These are phyloP conservation scores for Fraxinus angustifolia DNA, from an alignment of 305 asterid species.

Conservation along the genomic window DNA sequence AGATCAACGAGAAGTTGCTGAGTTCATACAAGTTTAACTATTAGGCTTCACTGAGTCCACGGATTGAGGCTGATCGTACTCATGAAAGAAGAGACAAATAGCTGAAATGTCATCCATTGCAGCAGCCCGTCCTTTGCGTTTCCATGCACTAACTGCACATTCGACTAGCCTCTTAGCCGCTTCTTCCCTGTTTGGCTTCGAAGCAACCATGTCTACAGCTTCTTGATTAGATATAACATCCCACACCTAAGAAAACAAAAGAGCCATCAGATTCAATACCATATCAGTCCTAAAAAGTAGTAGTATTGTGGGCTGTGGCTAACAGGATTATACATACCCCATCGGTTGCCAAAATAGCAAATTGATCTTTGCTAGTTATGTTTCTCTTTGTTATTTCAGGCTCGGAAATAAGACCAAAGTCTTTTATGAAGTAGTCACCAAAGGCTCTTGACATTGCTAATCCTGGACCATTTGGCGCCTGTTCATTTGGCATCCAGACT, in stretches of 20 bases:
- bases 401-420: conserved; percentile 73
- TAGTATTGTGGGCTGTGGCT: background rate
- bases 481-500: conserved; percentile 65
- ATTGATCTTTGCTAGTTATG: conserved; percentile 51
- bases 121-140: conserved; percentile 47
- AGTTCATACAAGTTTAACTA: background rate
- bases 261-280: background rate
- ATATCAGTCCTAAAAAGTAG: background rate
- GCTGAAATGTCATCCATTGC: conserved; percentile 77
- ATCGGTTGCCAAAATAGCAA: conserved; percentile 71
- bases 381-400: conserved; percentile 62
- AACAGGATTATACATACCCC: conserved; percentile 41
- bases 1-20: background rate
- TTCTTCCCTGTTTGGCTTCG: conserved; percentile 41
- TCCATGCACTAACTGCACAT: conserved; percentile 60
- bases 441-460: conserved; percentile 78
- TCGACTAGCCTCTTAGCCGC: conserved; percentile 67
- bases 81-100: conserved; percentile 63
- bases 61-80: conserved; percentile 13
- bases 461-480: conserved; percentile 61
- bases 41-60: conserved; percentile 5
- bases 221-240: conserved; percentile 78
- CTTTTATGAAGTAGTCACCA: conserved; percentile 75
- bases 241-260: conserved; percentile 55
- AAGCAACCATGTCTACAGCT: conserved; percentile 65